Percentiles rank a stretch among this genome's conserved stretches.
Evolutionary conservation across 2,329 filamentous ascomycete species (phyloP).

Genomic region (Fusarium secorum): DNA sequence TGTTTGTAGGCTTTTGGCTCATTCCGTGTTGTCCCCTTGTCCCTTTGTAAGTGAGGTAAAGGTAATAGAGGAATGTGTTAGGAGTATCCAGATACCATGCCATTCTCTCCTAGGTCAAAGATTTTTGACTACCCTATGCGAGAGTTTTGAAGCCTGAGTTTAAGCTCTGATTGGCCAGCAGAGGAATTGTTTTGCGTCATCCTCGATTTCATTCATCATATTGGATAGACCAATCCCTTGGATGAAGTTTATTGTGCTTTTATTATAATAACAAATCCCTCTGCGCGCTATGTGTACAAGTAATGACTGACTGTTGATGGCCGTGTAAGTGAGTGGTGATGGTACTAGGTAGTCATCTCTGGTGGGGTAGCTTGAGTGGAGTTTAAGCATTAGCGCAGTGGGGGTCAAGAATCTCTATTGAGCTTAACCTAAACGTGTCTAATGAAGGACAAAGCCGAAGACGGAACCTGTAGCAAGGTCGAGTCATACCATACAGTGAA

Average conservation of each 20-base stretch:
- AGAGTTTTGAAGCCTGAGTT: neutral
- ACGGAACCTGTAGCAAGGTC: constrained; percentile 29
- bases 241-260: neutral
- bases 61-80: neutral
- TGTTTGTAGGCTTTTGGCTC: neutral
- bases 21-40: neutral
- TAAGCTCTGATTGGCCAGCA: neutral
- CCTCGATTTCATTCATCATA: too few relatives aligned
- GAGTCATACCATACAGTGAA: constrained; percentile 32
- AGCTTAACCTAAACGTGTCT: neutral
- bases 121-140: neutral
- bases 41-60: neutral
- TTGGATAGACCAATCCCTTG: neutral
- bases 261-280: neutral
- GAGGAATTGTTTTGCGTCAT: neutral
- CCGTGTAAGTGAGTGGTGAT: constrained; percentile 7
- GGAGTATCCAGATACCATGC: neutral
- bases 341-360: neutral
- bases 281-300: neutral
- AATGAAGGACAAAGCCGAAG: constrained; percentile 32
- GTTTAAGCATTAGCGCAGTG: constrained; percentile 3
- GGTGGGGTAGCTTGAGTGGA: constrained; percentile 5
- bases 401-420: neutral
- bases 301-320: neutral
- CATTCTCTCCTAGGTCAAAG: neutral